A percentile compares a stretch with the other conserved stretches of the same genome.
These are phyloP conservation scores for Daldinia sp. DNA, from an alignment of 2,329 filamentous ascomycete species.

Conservation along the genomic window DNA sequence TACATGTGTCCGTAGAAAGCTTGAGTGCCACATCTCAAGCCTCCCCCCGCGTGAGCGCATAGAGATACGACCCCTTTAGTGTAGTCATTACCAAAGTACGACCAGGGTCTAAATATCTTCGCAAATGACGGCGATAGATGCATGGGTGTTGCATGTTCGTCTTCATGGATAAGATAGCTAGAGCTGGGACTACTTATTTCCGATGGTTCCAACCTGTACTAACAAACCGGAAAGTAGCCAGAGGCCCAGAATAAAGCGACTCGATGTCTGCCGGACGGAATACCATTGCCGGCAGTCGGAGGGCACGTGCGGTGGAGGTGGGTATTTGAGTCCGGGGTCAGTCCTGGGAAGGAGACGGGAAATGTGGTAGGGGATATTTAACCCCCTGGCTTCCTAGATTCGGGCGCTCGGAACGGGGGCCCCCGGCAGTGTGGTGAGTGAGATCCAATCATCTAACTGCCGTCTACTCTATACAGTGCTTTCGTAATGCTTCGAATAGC, in stretches of 20 bases:
- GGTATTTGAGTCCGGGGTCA: constrained; percentile 26
- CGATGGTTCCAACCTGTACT: not conserved
- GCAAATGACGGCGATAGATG: not conserved
- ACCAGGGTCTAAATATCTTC: not conserved
- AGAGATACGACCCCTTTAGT: constrained; percentile 18
- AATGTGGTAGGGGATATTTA: constrained; percentile 14
- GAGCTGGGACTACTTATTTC: not conserved
- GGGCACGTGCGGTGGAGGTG: constrained; percentile 16
- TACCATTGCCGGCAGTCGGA: constrained; percentile 31
- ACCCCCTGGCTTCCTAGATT: constrained; percentile 28
- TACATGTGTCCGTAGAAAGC: constrained; percentile 19
- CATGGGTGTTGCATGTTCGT: not conserved
- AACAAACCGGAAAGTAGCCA: not conserved
- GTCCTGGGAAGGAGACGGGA: constrained; percentile 22
- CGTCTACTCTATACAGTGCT: constrained; percentile 35
- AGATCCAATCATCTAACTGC: constrained; percentile 48
- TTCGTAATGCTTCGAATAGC: constrained; percentile 23
- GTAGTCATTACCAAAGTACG: constrained; percentile 19
- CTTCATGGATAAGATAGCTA: not conserved
- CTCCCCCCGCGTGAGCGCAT: constrained; percentile 11
- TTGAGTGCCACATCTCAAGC: constrained; percentile 1
- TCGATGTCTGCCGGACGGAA: constrained; percentile 17
- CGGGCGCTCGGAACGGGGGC: constrained; percentile 41
- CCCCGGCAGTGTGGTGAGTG: constrained; percentile 35
- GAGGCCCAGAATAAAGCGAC: not conserved